These are phyloP conservation scores for Tilletia walkeri DNA, from an alignment of 1,284 basidiomycete species.

Conservation along the genomic window DNA sequence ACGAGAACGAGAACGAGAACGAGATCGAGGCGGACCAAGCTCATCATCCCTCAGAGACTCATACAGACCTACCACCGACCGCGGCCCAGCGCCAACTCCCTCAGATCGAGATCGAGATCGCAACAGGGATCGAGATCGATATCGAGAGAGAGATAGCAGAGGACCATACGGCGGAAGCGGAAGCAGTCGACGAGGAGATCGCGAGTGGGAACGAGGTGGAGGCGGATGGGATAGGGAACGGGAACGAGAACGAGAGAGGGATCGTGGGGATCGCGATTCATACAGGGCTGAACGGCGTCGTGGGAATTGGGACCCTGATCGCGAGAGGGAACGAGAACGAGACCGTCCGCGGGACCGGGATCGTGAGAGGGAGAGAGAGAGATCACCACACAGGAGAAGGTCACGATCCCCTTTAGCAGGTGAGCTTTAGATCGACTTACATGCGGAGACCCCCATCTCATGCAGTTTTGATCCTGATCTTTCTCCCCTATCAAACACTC, in stretches of 20 bases:
- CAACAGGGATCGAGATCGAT: neutral
- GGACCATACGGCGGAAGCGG: neutral
- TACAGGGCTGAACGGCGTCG: neutral
- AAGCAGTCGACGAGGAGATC: neutral
- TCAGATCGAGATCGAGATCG: neutral
- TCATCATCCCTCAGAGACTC: too few relatives aligned
- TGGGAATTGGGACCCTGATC: too few relatives aligned
- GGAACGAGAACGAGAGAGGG: neutral
- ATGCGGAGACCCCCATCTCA: too few relatives aligned
- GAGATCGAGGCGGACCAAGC: neutral
- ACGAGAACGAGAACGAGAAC: conserved; percentile 5
- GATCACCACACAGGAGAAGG: neutral
- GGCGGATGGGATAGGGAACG: neutral
- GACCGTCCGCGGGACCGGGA: neutral
- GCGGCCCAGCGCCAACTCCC: neutral
- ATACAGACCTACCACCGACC: too few relatives aligned
- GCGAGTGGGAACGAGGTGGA: neutral
- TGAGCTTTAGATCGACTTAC: too few relatives aligned
- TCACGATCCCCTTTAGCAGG: too few relatives aligned
- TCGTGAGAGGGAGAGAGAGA: neutral
- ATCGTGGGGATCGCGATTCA: neutral
- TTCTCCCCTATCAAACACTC: too few relatives aligned
- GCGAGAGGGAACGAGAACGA: neutral
- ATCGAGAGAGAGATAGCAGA: neutral
- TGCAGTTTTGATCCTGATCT: too few relatives aligned